Base-by-base conservation (phyloP, 495 filamentous ascomycete species). In the Penicillium bialowiezense region DNA sequence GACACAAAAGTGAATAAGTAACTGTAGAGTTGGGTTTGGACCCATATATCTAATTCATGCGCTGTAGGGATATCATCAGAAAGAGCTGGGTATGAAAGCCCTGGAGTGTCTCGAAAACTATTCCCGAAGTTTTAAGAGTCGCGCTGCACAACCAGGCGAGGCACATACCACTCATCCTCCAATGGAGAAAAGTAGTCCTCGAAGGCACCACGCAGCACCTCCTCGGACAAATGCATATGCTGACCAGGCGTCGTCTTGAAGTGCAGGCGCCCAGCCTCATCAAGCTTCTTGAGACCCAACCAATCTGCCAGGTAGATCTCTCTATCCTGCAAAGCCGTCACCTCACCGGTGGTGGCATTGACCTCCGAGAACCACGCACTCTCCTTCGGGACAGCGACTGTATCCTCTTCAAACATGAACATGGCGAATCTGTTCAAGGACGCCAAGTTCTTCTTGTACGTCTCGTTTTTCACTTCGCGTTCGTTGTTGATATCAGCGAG, bases 401-500 rank as follows among this genome's bases (percentile, higher is more conserved):
- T 79, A 72, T 99, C 93, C 7, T 96, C 82, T 48, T 82, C 83
- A 63, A 97, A 99, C 75, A 95, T 74, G 63, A 85, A 89, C 89
- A 97, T 89, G 26, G 88, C 86, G 52, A 99, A 89, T 51, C 80
- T 80, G 60, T 89, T 84, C 55, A 99, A 60, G 39, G 60, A 68
- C 21, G 68, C 75, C 45, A 99, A 63, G 64, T 90, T 86, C 58
- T 78, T 65, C 64, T 78, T 84, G 66, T 97, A 97, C 7, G 69
- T 78, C 35, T 62, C 55, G 54, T 91, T 96, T 77, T 92, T 96
- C 44, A 60, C 19, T 14, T 37, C 64, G 2, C 95, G 77, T 79
- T 97, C 93, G 62, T 96, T 97, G 70, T 99, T 99, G 67, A 97
- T 85, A 66, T 97, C 92, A n/a, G 92, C 93, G n/a, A 99, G 75